These are phyloP conservation scores for Macadamia integrifolia DNA, from an alignment of 164 flowering plant genomes.

Conservation along the genomic window DNA sequence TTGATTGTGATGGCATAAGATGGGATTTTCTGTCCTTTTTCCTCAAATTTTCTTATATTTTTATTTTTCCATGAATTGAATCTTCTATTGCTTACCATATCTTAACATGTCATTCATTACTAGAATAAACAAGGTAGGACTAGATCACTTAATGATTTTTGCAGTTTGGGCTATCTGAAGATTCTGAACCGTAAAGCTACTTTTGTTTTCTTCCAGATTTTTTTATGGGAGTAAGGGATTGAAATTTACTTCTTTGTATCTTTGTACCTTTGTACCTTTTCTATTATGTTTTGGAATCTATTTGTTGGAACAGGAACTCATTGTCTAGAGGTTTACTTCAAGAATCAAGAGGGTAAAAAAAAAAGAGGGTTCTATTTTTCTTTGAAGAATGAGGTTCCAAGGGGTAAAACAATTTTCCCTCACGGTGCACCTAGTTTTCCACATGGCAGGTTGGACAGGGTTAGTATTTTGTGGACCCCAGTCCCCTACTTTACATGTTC, in stretches of 20 bases:
- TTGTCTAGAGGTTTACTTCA: background rate
- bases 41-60: background rate
- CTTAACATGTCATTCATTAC: conserved; percentile 14
- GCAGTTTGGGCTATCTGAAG: conserved; percentile 2
- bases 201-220: conserved; percentile 7
- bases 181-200: background rate
- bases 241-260: conserved; percentile 4
- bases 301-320: background rate
- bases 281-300: background rate
- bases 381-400: too few species aligned
- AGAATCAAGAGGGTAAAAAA: too few species aligned
- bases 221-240: background rate
- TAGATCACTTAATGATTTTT: conserved; percentile 8
- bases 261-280: too few species aligned
- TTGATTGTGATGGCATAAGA: conserved; percentile 24
- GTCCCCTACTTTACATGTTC: too few species aligned
- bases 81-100: conserved; percentile 4
- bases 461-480: too few species aligned
- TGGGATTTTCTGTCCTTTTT: background rate
- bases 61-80: conserved; percentile 4
- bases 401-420: too few species aligned
- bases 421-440: too few species aligned
- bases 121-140: conserved; percentile 18
- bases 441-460: too few species aligned
- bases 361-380: too few species aligned